phyloP scores from a whole-genome alignment of 2,329 filamentous ascomycete genomes.

The Alternaria sp. region DNA sequence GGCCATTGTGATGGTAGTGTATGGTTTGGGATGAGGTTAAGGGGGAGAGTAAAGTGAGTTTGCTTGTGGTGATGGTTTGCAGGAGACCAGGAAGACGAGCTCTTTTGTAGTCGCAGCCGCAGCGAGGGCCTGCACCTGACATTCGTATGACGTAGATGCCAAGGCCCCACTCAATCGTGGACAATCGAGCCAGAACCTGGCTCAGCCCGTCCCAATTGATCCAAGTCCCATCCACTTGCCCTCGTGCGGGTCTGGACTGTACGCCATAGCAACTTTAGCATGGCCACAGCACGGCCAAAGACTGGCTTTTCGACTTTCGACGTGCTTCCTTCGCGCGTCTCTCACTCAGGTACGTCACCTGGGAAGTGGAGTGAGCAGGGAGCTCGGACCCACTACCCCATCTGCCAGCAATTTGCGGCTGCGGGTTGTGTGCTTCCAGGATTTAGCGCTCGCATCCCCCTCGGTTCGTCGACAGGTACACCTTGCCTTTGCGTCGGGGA shows the following conservation, averaged over 20 bases:
- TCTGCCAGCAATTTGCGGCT: conserved; percentile 9
- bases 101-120: conserved; percentile 41
- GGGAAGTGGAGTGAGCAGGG: conserved; percentile 3
- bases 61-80: conserved; percentile 21
- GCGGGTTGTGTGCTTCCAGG: conserved; percentile 1
- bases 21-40: conserved; percentile 21
- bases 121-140: conserved; percentile 37
- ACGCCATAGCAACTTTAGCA: conserved; percentile 10
- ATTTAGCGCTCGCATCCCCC: conserved; percentile 16
- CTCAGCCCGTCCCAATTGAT: conserved; percentile 25
- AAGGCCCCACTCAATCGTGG: conserved; percentile 19
- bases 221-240: conserved; percentile 15
- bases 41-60: conserved; percentile 14
- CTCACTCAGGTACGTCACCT: conserved; percentile 27
- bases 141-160: conserved; percentile 38
- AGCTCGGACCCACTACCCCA: conserved; percentile 13
- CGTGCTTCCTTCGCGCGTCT: conserved; percentile 1
- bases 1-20: conserved; percentile 57
- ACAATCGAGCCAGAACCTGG: conserved; percentile 21
- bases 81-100: conserved; percentile 33
- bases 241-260: conserved; percentile 24
- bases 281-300: conserved; percentile 10
- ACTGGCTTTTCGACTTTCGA: conserved; percentile 7
- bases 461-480: conserved; percentile 8
- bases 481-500: conserved; percentile 3